Conservation (phyloP, 805 yeast species). For the Saccharomycopsis selenospora region DNA sequence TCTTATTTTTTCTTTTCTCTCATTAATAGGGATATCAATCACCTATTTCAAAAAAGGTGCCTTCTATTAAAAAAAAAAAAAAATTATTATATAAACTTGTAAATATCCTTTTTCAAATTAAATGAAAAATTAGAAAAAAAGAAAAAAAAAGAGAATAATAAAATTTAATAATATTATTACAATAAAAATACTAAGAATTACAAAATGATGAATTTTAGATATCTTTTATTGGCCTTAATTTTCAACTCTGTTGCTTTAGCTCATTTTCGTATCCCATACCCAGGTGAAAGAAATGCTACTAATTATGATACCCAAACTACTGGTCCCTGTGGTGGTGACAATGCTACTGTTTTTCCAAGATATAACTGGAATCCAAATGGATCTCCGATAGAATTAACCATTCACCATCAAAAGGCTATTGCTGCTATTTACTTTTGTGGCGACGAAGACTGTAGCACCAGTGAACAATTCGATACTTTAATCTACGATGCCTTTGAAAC, state of each 20-base stretch:
- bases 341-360: constrained; percentile 26
- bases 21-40: too few relatives aligned
- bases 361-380: constrained; percentile 29
- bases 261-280: constrained; percentile 29
- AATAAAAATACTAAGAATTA: too few relatives aligned
- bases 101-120: too few relatives aligned
- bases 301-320: constrained; percentile 27
- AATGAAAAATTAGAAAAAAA: too few relatives aligned
- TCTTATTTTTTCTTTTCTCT: too few relatives aligned
- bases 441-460: constrained; percentile 21
- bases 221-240: neutral
- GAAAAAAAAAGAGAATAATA: too few relatives aligned
- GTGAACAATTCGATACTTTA: constrained; percentile 25
- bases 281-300: constrained; percentile 30
- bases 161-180: too few relatives aligned
- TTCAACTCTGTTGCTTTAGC: constrained; percentile 20
- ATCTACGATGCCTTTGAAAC: constrained; percentile 25
- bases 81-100: too few relatives aligned
- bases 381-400: constrained; percentile 26
- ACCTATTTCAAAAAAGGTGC: too few relatives aligned
- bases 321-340: constrained; percentile 30
- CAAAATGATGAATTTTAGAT: neutral
- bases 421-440: constrained; percentile 28
- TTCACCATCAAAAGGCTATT: constrained; percentile 24
- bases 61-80: too few relatives aligned